Evolutionary conservation across 140 eudicot genomes (phyloP).

Genomic region (Bidens hawaiensis): DNA sequence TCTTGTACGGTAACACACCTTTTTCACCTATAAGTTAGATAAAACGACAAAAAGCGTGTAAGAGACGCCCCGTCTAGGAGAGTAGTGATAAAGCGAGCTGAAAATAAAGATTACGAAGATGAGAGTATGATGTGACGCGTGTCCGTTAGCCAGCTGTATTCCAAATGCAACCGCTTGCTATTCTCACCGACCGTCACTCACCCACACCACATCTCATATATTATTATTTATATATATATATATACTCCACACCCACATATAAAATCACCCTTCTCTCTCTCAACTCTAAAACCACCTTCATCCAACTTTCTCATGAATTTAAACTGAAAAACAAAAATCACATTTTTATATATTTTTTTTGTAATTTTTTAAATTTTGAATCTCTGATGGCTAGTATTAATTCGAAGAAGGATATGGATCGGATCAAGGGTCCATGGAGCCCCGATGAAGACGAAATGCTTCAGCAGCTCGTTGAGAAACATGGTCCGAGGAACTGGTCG

Average conservation of each 20-base stretch:
- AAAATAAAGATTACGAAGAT: slow-evolving; percentile 33
- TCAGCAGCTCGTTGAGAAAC: slow-evolving; percentile 33
- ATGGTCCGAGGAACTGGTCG: slow-evolving; percentile 51
- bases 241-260: slow-evolving; percentile 16
- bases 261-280: slow-evolving; percentile 3
- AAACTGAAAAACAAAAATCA: too few species aligned
- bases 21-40: not conserved
- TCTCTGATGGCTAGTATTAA: not conserved
- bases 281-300: not conserved
- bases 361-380: too few species aligned
- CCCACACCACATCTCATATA: slow-evolving; percentile 15
- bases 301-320: too few species aligned
- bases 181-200: slow-evolving; percentile 27
- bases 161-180: slow-evolving; percentile 67
- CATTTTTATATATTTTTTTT: too few species aligned
- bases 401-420: slow-evolving; percentile 33
- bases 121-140: slow-evolving; percentile 68
- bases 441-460: slow-evolving; percentile 47
- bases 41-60: slow-evolving; percentile 19
- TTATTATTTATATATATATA: too few species aligned
- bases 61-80: not conserved
- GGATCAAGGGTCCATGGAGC: slow-evolving; percentile 59
- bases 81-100: slow-evolving; percentile 6
- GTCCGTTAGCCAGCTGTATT: slow-evolving; percentile 89
- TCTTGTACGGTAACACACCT: slow-evolving; percentile 7